Conservation (phyloP, 2,329 filamentous ascomycete species). For the Ramularia endophylla region DNA sequence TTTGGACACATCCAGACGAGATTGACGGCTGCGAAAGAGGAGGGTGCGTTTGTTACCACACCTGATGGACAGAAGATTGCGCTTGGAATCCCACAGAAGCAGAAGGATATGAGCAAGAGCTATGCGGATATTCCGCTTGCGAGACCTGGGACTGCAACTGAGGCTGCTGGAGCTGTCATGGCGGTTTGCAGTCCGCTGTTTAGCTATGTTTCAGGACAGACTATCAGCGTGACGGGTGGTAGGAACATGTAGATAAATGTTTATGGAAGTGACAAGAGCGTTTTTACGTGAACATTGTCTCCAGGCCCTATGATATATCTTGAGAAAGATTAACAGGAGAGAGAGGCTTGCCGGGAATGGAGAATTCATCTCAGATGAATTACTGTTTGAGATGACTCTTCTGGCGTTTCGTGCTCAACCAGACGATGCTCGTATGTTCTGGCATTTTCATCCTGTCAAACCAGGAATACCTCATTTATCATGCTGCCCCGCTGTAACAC, state of each 20-base stretch:
- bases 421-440: too few relatives aligned
- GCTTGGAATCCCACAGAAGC: slow-evolving; percentile 64
- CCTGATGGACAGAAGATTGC: slow-evolving; percentile 70
- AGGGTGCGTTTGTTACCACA: slow-evolving; percentile 70
- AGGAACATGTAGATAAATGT: slow-evolving; percentile 48
- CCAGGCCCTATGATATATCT: too few relatives aligned
- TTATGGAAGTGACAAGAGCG: too few relatives aligned
- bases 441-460: too few relatives aligned
- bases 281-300: too few relatives aligned
- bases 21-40: slow-evolving; percentile 77
- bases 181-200: slow-evolving; percentile 77
- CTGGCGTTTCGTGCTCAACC: too few relatives aligned
- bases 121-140: slow-evolving; percentile 67
- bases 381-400: too few relatives aligned
- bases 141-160: slow-evolving; percentile 68
- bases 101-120: slow-evolving; percentile 41
- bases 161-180: slow-evolving; percentile 72
- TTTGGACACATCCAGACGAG: slow-evolving; percentile 78
- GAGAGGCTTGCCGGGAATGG: too few relatives aligned
- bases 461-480: too few relatives aligned
- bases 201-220: slow-evolving; percentile 80
- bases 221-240: slow-evolving; percentile 78
- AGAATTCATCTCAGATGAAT: too few relatives aligned
- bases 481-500: too few relatives aligned
- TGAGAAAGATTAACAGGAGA: too few relatives aligned